A percentile compares a stretch with the other conserved stretches of the same genome.
Conservation (phyloP, 2,329 filamentous ascomycete species). For the Sclerotiophoma versabilis region DNA sequence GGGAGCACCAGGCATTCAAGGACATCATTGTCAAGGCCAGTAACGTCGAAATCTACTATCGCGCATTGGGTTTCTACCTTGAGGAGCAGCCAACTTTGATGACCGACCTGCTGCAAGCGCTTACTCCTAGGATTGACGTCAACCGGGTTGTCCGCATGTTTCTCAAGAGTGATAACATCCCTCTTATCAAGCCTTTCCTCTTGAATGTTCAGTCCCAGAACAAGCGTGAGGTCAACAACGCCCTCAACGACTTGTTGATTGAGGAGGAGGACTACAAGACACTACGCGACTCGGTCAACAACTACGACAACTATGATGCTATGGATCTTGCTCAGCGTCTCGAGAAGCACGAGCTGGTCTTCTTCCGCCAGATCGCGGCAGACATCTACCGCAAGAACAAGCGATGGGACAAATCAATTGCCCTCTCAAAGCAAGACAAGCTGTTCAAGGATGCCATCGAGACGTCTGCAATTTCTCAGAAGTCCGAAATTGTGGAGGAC, state of each 20-base stretch:
- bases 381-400: constrained; percentile 99
- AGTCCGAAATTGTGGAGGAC: constrained; percentile 92
- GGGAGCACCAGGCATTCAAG: constrained; percentile 99
- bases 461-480: constrained; percentile 90
- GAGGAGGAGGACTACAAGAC: constrained; percentile 99
- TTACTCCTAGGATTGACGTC: constrained; percentile 94
- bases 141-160: constrained; percentile 99
- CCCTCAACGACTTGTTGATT: constrained; percentile 96
- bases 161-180: constrained; percentile 96
- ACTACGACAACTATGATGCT: constrained; percentile 98
- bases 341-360: constrained; percentile 97
- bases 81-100: constrained; percentile 95
- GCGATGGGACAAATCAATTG: constrained; percentile 99
- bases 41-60: constrained; percentile 99
- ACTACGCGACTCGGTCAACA: constrained; percentile 93
- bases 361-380: constrained; percentile 98
- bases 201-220: constrained; percentile 96
- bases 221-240: constrained; percentile 97
- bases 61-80: constrained; percentile 94
- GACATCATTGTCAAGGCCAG: constrained; percentile 97
- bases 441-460: constrained; percentile 99
- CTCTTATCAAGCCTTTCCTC: constrained; percentile 97
- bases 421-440: constrained; percentile 98
- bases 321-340: constrained; percentile 89
- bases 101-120: constrained; percentile 90